Percentiles rank a stretch among this genome's conserved stretches.
Evolutionary conservation across 225 moss, liverwort and hornwort genomes (phyloP).

Genomic region (Polytrichum formosum): DNA sequence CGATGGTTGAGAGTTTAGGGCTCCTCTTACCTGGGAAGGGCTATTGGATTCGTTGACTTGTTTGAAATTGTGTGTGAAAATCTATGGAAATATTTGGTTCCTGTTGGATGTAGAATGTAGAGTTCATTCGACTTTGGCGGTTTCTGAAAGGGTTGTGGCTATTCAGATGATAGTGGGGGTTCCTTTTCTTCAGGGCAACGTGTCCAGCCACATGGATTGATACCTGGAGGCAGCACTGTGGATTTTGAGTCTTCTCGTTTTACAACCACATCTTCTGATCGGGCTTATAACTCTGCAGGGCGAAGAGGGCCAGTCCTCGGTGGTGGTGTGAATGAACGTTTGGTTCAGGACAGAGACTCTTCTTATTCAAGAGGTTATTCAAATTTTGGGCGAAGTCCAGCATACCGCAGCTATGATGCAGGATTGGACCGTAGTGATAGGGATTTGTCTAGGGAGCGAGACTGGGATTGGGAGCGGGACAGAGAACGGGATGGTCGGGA

Average conservation of each 20-base stretch:
- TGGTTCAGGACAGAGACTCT: slow-evolving; percentile 50
- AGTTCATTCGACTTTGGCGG: no score
- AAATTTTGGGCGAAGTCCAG: slow-evolving; percentile 88
- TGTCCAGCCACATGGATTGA: slow-evolving; percentile 56
- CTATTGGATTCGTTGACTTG: not conserved
- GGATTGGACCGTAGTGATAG: slow-evolving; percentile 77
- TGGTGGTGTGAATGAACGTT: slow-evolving; percentile 54
- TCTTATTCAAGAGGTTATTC: slow-evolving; percentile 62
- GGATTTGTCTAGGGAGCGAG: slow-evolving; percentile 78
- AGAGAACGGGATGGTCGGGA: slow-evolving; percentile 66
- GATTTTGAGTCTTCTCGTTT: slow-evolving; percentile 91
- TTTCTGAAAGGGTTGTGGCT: slow-evolving; percentile 4
- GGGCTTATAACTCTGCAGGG: slow-evolving; percentile 49
- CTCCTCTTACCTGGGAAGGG: not conserved
- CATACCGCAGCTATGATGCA: slow-evolving; percentile 74
- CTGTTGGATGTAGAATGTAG: no score
- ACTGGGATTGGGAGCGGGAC: slow-evolving; percentile 96
- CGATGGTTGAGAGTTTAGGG: not conserved
- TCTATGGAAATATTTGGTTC: no score
- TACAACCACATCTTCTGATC: slow-evolving; percentile 49
- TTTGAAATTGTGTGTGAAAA: no score
- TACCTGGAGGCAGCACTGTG: slow-evolving; percentile 68
- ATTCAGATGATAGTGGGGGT: slow-evolving; percentile 78
- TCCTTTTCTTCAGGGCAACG: slow-evolving; percentile 75
- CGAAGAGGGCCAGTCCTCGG: slow-evolving; percentile 54